Base-by-base conservation (phyloP, 371 early-diverging fungal species). In the Catenaria anguillulae region DNA sequence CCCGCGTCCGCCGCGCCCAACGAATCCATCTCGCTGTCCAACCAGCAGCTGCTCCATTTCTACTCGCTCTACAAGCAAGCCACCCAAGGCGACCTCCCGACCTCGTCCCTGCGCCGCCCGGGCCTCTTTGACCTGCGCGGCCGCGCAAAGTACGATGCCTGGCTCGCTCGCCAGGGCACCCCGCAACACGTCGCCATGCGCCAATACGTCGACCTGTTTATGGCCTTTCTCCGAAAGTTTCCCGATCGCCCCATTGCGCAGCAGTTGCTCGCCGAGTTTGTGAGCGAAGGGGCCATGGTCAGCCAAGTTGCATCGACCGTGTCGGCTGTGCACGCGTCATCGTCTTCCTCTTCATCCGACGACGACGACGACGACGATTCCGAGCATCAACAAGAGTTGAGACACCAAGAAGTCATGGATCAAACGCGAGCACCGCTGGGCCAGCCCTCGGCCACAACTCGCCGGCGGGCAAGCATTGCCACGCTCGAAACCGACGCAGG, bases 1-100 rank as follows among this genome's bases (percentile, higher is more conserved):
- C 29, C 52, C 29, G 29, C 52, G 15, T 26, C 52, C 29, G 29
- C 8, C 29, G 29, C 29, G 0, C 3, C 52, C 52, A 31, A 50
- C 31, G 52, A 26, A 15, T 8, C 15, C 0, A 26, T 50, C 15
- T 26, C 52, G 52, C 52, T 31, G 2, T 29, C 52, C 26, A 50
- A 50, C 8, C 15, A 26, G 15, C 56, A 62, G 33, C 55, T 56
- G 62, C 29, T 62, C n/a, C 31, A 56, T 0, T 62, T 62, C 52
- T 62, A 62, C 58, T 19, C 62, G 15, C 56, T 55, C 24, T 62
- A 45, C 62, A 62, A 62, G 62, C 62, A 62, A 31, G 62, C 62
- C 13, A 62, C 62, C 23, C 24, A n/a, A 19, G 60, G 60, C 24
- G 56, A 56, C 3, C 50, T 58, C 5, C 5, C 21, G 24, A 29